Conservation (phyloP, 345 rosid genomes). For the Populus deltoides region DNA sequence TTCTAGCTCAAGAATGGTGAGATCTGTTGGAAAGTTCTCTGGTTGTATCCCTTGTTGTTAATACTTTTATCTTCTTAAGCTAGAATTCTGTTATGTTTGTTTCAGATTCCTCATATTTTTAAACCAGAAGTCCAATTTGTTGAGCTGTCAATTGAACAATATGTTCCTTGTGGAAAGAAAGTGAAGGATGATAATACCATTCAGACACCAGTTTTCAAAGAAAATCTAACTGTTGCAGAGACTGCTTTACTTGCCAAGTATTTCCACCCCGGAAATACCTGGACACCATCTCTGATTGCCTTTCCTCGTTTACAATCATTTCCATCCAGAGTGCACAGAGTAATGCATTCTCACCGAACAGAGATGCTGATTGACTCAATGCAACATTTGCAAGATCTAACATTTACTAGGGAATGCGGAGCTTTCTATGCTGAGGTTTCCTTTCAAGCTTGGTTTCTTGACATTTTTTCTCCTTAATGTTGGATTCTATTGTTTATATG, state of each 20-base stretch:
- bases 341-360: conserved; percentile 79
- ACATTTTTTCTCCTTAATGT: not conserved
- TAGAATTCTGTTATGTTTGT: conserved; percentile 4
- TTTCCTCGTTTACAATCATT: conserved; percentile 79
- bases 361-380: conserved; percentile 72
- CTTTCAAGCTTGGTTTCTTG: conserved; percentile 17
- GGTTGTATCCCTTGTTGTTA: conserved; percentile 8
- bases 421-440: conserved; percentile 45
- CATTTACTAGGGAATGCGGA: conserved; percentile 33
- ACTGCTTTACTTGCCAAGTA: conserved; percentile 60
- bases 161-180: too few relatives aligned
- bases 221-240: conserved; percentile 51
- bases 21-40: conserved; percentile 24
- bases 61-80: conserved; percentile 4
- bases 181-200: conserved; percentile 41
- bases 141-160: too few relatives aligned
- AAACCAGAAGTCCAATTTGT: too few relatives aligned
- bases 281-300: conserved; percentile 83
- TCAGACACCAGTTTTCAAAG: conserved; percentile 41
- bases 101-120: too few relatives aligned
- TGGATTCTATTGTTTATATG: conserved; percentile 13
- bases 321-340: conserved; percentile 76
- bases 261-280: conserved; percentile 45
- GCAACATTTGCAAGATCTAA: conserved; percentile 73
- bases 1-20: conserved; percentile 94